Evolutionary conservation across 2,329 filamentous ascomycete genomes (phyloP), one percentile per base, ranked within the genome.

Genomic region (Cladosporium oxysporum): DNA sequence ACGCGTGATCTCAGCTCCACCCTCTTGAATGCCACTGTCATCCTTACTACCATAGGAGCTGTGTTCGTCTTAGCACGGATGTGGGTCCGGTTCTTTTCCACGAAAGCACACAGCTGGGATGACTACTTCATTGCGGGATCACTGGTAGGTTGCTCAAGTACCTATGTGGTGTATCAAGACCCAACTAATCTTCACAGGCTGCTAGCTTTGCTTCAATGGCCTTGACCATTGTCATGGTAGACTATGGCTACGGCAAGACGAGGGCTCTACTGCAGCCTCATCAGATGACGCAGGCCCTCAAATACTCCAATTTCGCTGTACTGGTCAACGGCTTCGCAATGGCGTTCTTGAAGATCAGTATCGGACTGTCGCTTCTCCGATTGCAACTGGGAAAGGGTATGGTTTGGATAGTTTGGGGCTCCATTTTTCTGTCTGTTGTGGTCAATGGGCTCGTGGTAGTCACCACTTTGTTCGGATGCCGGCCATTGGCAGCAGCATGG

Each of bases 31-130:
- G 33, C 55, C 8, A 58, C 55, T 7, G 31, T 58, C 12, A 23
- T 28, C 23, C 21, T 58, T n/a, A 58, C 55, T 23, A n/a, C 23
- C 5, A 23, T 58, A n/a, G 55, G 55, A 35, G 55, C 55, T 58
- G n/a, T 58, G 29, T 58, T 58, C 55, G 55, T 58, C 14, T 41
- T 21, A 23, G 33, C 55, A 16, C 55, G 55, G 21, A 21, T 58
- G 2, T 58, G 55, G 55, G 55, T 58, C 3, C 55, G 55, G 5
- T 58, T 58, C 29, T 58, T 37, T 21, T 35, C 55, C 14, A 58
- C 55, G 12, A 58, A 58, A 58, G 55, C 55, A 41, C 33, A 58
- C 33, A 58, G 55, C 31, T 58, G 55, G 55, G 55, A 58, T 58
- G 33, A 58, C 8, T 58, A 58, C 23, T 58, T 58, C 21, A 58